A percentile compares a stretch with the other conserved stretches of the same genome.
Conservation (phyloP, 805 yeast species). For the Barnettozyma sp. region DNA sequence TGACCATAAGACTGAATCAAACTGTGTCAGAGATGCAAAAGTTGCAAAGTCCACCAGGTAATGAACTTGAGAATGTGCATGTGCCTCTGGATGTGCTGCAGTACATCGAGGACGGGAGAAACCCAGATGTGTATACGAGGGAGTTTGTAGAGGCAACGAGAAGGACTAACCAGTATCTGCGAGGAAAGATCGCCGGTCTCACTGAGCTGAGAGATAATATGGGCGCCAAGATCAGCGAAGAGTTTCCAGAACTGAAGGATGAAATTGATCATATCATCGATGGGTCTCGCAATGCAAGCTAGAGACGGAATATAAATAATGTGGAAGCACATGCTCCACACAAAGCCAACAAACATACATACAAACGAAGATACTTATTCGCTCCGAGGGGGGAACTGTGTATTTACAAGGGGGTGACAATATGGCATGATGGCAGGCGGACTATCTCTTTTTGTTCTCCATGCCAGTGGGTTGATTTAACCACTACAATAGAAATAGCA, state of each 20-base stretch:
- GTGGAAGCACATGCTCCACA: too few relatives aligned
- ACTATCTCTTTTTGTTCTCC: too few relatives aligned
- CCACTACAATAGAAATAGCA: too few relatives aligned
- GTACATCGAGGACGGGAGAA: constrained; percentile 93
- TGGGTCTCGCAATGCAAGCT: constrained; percentile 30
- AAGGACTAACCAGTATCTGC: constrained; percentile 76
- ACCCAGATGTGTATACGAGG: constrained; percentile 94
- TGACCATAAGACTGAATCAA: constrained; percentile 33
- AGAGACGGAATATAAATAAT: too few relatives aligned
- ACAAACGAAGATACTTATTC: not conserved
- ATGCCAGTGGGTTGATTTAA: too few relatives aligned
- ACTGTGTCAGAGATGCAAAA: constrained; percentile 35
- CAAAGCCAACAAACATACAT: too few relatives aligned
- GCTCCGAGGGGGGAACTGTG: not conserved
- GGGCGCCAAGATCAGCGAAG: constrained; percentile 61
- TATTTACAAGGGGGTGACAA: constrained; percentile 8
- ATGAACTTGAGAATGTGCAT: constrained; percentile 35
- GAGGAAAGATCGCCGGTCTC: constrained; percentile 77
- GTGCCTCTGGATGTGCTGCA: constrained; percentile 82
- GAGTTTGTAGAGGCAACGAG: constrained; percentile 95
- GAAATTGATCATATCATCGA: constrained; percentile 50
- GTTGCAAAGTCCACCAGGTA: constrained; percentile 26
- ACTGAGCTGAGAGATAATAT: constrained; percentile 54
- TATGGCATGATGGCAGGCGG: too few relatives aligned
- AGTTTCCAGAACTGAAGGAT: constrained; percentile 67